Evolutionary conservation across 2,329 filamentous ascomycete species (phyloP), one percentile per base, ranked within the genome.

Genomic region (Ophiostoma tasmaniense): DNA sequence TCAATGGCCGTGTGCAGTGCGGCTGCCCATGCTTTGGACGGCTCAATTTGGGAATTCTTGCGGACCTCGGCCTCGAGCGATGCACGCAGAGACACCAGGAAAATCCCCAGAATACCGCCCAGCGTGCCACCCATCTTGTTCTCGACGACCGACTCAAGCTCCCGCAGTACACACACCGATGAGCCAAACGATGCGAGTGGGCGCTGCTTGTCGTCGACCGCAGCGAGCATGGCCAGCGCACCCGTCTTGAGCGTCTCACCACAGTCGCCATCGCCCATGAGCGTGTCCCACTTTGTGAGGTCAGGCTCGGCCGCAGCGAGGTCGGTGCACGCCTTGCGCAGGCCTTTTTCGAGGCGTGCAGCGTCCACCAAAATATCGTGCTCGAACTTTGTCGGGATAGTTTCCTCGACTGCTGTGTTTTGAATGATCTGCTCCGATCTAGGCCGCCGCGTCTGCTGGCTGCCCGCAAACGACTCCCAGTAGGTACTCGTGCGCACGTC

Each of bases 201-300:
- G 59, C 66, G 50, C 75, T 73, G 10, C 71, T 68, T 67, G 75
- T 64, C 74, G 6, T 73, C 70, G 65, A 85, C 74, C 0, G 81
- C 82, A 0, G 85, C 84, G 1, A 85, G 74, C 8, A 85, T 74
- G 3, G 77, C 77, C 5, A 75, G 80, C 0, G 84, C 84, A 0
- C 85, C 85, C 0, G 81, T 82, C 77, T 84, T 82, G 68, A 87
- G 79, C 2, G 84, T 86, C 74, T 90, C 85, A 50, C 87, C 87
- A 74, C 87, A 90, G 77, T 89, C 87, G 13, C 87, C 87, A 73
- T 89, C 87, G 45, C 86, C 87, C 82, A 89, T 85, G 64, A 86
- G 76, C 4, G 83, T 87, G 75, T 89, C 86, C 82, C 84, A 89
- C 71, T 79, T 83, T 0, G 87, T 89, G 61, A 89, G 78, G 69